phyloP scores from a whole-genome alignment of 768 basidiomycete species.

The Gloeostereum incarnatum region DNA sequence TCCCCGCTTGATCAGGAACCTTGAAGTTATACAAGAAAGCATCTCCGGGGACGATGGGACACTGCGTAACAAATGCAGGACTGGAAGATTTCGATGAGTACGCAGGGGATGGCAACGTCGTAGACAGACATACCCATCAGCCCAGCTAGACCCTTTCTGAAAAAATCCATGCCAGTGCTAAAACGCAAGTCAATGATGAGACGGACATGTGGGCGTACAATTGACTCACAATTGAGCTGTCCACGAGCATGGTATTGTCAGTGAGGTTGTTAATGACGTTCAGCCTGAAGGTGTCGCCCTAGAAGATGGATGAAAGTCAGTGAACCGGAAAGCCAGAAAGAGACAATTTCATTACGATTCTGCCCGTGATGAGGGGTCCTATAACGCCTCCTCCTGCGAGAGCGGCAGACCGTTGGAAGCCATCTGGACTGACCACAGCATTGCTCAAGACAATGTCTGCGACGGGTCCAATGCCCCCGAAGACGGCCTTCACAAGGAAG shows the following conservation, averaged over 20 bases:
- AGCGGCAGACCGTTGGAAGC: background rate
- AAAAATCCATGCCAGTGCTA: constrained; percentile 18
- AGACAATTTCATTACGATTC: background rate
- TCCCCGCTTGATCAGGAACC: constrained; percentile 17
- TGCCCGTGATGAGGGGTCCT: constrained; percentile 6
- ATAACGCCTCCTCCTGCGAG: constrained; percentile 1
- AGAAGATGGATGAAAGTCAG: constrained; percentile 8
- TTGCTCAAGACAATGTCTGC: background rate
- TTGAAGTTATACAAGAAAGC: constrained; percentile 20
- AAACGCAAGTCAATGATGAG: constrained; percentile 1
- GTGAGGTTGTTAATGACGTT: constrained; percentile 29
- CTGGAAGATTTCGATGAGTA: background rate
- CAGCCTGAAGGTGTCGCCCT: constrained; percentile 30
- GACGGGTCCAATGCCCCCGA: constrained; percentile 5
- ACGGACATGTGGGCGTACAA: background rate
- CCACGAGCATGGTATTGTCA: constrained; percentile 26
- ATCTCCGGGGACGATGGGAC: constrained; percentile 18
- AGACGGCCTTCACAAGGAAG: background rate
- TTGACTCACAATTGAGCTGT: constrained; percentile 30
- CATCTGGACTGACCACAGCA: background rate
- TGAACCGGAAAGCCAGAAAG: too few relatives aligned
- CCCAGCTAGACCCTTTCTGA: constrained; percentile 15
- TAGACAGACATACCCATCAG: constrained; percentile 4
- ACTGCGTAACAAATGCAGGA: constrained; percentile 15
- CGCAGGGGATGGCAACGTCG: background rate